These are phyloP conservation scores for Adansonia digitata DNA, from an alignment of 345 rosid species.

Conservation along the genomic window DNA sequence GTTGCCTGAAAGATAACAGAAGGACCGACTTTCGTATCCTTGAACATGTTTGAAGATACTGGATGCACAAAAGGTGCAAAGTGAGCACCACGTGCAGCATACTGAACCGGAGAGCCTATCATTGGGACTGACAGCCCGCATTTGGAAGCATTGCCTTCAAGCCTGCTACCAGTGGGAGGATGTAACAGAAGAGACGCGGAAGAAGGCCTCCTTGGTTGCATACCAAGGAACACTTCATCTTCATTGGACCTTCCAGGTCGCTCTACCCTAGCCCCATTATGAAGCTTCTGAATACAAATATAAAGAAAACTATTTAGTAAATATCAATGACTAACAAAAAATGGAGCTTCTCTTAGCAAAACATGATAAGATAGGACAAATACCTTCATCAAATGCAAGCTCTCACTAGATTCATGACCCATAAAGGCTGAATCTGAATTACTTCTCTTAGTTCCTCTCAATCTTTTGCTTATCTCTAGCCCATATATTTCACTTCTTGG, in stretches of 20 bases:
- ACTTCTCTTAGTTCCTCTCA: slow-evolving; percentile 69
- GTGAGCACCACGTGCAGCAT: slow-evolving; percentile 57
- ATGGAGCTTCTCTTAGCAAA: neutral
- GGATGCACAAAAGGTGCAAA: slow-evolving; percentile 61
- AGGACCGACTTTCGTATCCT: slow-evolving; percentile 49
- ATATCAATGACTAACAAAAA: slow-evolving; percentile 2
- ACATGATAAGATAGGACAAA: neutral
- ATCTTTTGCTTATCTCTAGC: slow-evolving; percentile 55
- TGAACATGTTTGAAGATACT: slow-evolving; percentile 54
- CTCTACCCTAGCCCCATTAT: slow-evolving; percentile 52
- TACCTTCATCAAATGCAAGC: slow-evolving; percentile 79
- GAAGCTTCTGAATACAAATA: slow-evolving; percentile 45
- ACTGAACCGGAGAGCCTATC: slow-evolving; percentile 43
- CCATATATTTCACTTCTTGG: slow-evolving; percentile 66
- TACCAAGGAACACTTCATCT: slow-evolving; percentile 40
- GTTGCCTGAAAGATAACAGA: slow-evolving; percentile 64
- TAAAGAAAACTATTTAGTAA: slow-evolving; percentile 6
- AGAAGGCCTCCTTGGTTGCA: slow-evolving; percentile 45
- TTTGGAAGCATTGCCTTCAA: slow-evolving; percentile 38
- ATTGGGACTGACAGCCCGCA: slow-evolving; percentile 46
- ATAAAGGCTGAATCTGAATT: slow-evolving; percentile 67
- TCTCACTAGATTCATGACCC: slow-evolving; percentile 64
- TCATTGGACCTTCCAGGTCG: slow-evolving; percentile 45
- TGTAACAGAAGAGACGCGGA: slow-evolving; percentile 48
- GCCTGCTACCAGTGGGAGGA: slow-evolving; percentile 40